Evolutionary conservation across 208 protist genomes (phyloP).

Genomic region (Borovskyia barvae): DNA sequence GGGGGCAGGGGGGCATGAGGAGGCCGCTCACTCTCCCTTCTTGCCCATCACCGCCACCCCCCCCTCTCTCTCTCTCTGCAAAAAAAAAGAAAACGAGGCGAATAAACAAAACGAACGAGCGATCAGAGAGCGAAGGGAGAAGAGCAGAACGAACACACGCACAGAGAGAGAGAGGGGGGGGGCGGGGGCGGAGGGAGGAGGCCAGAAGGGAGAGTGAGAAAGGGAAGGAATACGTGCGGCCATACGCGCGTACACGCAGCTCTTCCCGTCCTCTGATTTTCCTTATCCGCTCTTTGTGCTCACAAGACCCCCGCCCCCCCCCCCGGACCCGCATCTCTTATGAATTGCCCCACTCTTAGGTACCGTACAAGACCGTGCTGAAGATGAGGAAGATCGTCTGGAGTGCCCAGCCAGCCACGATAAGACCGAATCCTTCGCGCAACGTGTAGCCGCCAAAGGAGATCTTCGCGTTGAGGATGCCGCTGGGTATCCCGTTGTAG

Average conservation of each 20-base stretch:
- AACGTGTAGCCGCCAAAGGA: slow-evolving; percentile 34
- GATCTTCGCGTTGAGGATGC: slow-evolving; percentile 32
- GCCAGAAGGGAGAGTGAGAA: background rate
- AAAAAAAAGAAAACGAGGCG: background rate
- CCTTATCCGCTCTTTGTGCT: background rate
- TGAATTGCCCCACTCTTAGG: background rate
- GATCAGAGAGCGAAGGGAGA: background rate
- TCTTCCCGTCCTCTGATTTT: background rate
- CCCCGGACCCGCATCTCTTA: background rate
- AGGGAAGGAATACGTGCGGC: background rate
- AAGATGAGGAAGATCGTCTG: slow-evolving; percentile 22
- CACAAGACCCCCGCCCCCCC: no score
- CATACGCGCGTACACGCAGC: background rate
- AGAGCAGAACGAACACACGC: background rate
- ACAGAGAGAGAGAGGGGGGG: slow-evolving; percentile 1
- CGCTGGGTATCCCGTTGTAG: slow-evolving; percentile 51
- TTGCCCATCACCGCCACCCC: no score
- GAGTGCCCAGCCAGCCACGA: slow-evolving; percentile 32
- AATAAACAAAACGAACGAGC: no score
- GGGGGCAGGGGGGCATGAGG: no score
- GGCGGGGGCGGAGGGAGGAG: background rate
- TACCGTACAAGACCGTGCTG: slow-evolving; percentile 26
- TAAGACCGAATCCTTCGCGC: slow-evolving; percentile 31
- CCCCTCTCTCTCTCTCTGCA: background rate
- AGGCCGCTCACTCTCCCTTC: no score